Evolutionary conservation across 1,139 yeast species (phyloP), one percentile per base, ranked within the genome.

Genomic region (Candida dubliniensis): DNA sequence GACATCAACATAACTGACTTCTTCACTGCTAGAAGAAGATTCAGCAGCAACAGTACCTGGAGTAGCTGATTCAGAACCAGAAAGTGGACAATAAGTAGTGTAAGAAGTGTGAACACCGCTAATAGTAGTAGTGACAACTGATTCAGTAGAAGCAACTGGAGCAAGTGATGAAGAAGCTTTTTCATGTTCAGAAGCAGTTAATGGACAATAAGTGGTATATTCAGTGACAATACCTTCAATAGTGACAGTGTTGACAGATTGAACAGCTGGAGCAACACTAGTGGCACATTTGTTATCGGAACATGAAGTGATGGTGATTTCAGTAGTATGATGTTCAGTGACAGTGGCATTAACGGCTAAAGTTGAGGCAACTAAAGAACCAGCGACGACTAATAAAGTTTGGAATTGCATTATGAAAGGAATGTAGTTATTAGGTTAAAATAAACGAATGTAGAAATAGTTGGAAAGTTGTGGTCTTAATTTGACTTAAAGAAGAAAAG

Each of bases 171-270:
- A 29, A 29, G 43, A 42, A 13, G 46, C 44, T 31, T 18, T 18
- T 18, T 18, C 5, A 5, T 18, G 23, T 18, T 41, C 44, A 33
- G 56, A 34, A 33, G 52, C 60, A 47, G 65, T 56, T 44, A 61
- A 58, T 47, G 79, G 79, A 50, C 81, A 76, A 61, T 70, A 63
- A 43, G 82, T 77, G 52, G 81, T 74, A 69, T 71, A 74, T 36
- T 59, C 58, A 37, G 81, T 76, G 44, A 59, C 64, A 35, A 64
- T 65, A 44, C 77, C 80, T 40, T 65, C 55, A 34, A 66, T 64
- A 36, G 80, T 74, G 39, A 66, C 62, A 46, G 78, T 71, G 44
- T 72, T 69, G 36, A 67, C 59, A 31, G 71, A 56, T 47, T 54
- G 56, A 35, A 51, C 45, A 34, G 56, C 54, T 23, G 66, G 52